Percentiles rank a stretch among this genome's conserved stretches.
Evolutionary conservation across 208 protist species (phyloP).

Genomic region (Naegleria fowleri): DNA sequence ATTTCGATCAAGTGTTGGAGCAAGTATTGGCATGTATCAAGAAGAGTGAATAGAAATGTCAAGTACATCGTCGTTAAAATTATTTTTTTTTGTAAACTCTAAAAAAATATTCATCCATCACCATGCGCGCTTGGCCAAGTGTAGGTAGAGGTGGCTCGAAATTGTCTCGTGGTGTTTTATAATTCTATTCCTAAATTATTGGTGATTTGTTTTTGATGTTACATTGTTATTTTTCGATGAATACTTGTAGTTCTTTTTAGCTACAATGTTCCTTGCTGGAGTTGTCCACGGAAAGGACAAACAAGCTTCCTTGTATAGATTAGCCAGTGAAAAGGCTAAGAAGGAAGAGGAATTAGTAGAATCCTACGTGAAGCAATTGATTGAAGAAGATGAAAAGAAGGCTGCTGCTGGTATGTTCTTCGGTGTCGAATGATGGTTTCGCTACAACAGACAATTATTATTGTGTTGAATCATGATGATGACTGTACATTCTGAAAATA

Average conservation of each 20-base stretch:
- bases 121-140: not conserved
- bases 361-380: not conserved
- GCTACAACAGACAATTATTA: too few relatives aligned
- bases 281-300: not conserved
- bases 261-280: not conserved
- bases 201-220: too few relatives aligned
- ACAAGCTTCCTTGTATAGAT: not conserved
- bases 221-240: not conserved
- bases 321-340: not conserved
- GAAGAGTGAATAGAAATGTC: too few relatives aligned
- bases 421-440: too few relatives aligned
- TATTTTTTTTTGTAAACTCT: not conserved
- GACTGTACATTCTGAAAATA: too few relatives aligned
- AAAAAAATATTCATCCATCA: not conserved
- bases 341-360: not conserved
- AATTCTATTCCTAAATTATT: too few relatives aligned
- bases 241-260: not conserved
- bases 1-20: not conserved
- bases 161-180: too few relatives aligned
- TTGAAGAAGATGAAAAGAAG: not conserved
- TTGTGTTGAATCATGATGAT: too few relatives aligned
- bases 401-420: not conserved
- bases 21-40: too few relatives aligned
- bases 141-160: not conserved
- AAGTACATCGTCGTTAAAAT: too few relatives aligned